Evolutionary conservation across 2,329 filamentous ascomycete genomes (phyloP).

Genomic region (Pyrenophora graminea): DNA sequence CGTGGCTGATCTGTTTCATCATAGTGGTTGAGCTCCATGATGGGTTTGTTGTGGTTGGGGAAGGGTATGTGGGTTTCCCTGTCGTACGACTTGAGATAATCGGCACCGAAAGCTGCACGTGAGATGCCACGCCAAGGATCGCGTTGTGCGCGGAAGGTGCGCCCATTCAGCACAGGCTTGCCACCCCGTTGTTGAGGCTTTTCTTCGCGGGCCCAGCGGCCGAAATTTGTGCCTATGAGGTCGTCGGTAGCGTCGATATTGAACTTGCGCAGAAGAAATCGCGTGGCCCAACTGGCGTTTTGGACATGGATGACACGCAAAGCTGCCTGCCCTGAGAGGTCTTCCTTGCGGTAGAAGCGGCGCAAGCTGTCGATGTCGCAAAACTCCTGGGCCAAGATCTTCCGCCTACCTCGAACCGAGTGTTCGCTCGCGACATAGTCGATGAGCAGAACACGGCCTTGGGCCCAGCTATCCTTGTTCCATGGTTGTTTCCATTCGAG

Average conservation of each 20-base stretch:
- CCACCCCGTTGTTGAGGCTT: slow-evolving; percentile 54
- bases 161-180: slow-evolving; percentile 57
- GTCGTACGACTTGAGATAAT: slow-evolving; percentile 56
- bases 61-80: slow-evolving; percentile 27
- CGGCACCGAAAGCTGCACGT: slow-evolving; percentile 56
- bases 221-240: slow-evolving; percentile 55
- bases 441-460: slow-evolving; percentile 56
- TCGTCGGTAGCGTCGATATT: slow-evolving; percentile 56
- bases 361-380: slow-evolving; percentile 50
- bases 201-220: slow-evolving; percentile 55
- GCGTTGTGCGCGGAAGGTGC: slow-evolving; percentile 55
- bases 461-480: slow-evolving; percentile 43
- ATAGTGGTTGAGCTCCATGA: slow-evolving; percentile 58
- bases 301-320: slow-evolving; percentile 56
- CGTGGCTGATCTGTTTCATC: slow-evolving; percentile 50
- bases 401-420: slow-evolving; percentile 45
- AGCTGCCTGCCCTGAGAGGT: slow-evolving; percentile 42
- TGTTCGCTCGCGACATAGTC: slow-evolving; percentile 53
- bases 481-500: slow-evolving; percentile 46
- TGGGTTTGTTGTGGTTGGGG: slow-evolving; percentile 43
- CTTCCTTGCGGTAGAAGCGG: slow-evolving; percentile 50
- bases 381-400: slow-evolving; percentile 56
- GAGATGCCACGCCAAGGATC: slow-evolving; percentile 58
- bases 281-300: slow-evolving; percentile 57
- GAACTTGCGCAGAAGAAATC: slow-evolving; percentile 57